These are phyloP conservation scores for Mycothermus thermophilus DNA, from an alignment of 495 filamentous ascomycete species.

Conservation along the genomic window DNA sequence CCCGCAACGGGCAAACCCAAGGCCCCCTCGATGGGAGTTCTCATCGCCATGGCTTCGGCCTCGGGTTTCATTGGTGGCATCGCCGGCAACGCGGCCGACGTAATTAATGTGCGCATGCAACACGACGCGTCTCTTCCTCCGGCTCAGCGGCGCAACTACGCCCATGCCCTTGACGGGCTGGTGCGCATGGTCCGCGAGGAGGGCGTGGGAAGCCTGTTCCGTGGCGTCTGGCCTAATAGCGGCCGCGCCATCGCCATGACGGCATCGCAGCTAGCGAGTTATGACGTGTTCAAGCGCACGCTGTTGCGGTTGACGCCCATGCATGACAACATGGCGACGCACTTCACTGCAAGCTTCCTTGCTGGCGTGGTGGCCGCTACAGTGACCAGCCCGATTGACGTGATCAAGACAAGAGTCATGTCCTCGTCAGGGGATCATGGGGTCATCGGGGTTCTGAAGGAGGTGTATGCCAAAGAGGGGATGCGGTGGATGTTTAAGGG, in stretches of 20 bases:
- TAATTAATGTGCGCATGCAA: slow-evolving; percentile 98
- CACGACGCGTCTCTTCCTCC: slow-evolving; percentile 72
- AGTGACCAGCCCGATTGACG: slow-evolving; percentile 86
- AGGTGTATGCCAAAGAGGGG: slow-evolving; percentile 67
- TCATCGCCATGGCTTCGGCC: slow-evolving; percentile 64
- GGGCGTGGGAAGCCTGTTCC: slow-evolving; percentile 56
- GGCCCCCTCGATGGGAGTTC: slow-evolving; percentile 48
- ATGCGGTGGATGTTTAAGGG: slow-evolving; percentile 85
- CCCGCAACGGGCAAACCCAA: slow-evolving; percentile 23
- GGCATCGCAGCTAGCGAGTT: slow-evolving; percentile 73
- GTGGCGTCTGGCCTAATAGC: slow-evolving; percentile 86
- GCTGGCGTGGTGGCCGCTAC: slow-evolving; percentile 93
- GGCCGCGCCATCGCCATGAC: slow-evolving; percentile 90
- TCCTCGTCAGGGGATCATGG: slow-evolving; percentile 46
- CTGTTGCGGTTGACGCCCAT: slow-evolving; percentile 55
- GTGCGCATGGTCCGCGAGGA: slow-evolving; percentile 72
- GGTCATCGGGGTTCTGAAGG: slow-evolving; percentile 43
- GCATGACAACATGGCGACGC: slow-evolving; percentile 63
- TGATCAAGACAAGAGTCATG: slow-evolving; percentile 96
- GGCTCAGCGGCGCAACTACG: slow-evolving; percentile 70
- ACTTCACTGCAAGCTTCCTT: slow-evolving; percentile 74
- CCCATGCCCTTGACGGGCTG: slow-evolving; percentile 75
- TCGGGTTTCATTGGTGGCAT: slow-evolving; percentile 85
- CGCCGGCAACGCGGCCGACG: slow-evolving; percentile 86
- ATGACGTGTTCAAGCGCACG: slow-evolving; percentile 79